These are phyloP conservation scores for Boletus sp. DNA, from an alignment of 768 basidiomycete genomes.

Conservation along the genomic window DNA sequence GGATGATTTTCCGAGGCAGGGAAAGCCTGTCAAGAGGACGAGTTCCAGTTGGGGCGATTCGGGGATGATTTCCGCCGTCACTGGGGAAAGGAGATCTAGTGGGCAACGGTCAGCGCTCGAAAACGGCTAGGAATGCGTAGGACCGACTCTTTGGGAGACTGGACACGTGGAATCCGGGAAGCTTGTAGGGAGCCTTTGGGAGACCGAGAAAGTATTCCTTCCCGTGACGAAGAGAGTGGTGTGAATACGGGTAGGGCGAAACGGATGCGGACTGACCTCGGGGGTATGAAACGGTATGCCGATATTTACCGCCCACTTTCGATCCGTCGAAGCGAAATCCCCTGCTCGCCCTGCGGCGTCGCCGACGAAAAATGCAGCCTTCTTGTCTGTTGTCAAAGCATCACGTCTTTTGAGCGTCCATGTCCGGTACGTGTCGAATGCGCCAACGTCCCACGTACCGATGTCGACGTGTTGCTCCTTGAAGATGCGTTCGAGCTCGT, in stretches of 20 bases:
- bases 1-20: constrained; percentile 76
- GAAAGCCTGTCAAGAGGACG: constrained; percentile 61
- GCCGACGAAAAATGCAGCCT: constrained; percentile 75
- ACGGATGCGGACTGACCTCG: constrained; percentile 50
- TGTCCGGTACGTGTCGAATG: not conserved
- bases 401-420: not conserved
- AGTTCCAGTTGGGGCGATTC: constrained; percentile 38
- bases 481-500: constrained; percentile 64
- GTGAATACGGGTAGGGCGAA: not conserved
- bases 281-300: constrained; percentile 78
- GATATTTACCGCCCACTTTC: constrained; percentile 81
- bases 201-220: constrained; percentile 80
- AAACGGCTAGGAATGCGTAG: not conserved
- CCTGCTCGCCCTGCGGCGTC: constrained; percentile 81
- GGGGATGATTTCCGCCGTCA: constrained; percentile 17
- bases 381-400: constrained; percentile 49
- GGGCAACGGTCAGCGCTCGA: not conserved
- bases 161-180: constrained; percentile 71
- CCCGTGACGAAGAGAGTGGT: not conserved
- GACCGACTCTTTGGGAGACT: constrained; percentile 34
- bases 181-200: constrained; percentile 39
- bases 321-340: constrained; percentile 82
- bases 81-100: constrained; percentile 29
- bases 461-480: constrained; percentile 56
- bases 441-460: constrained; percentile 42